Conservation (phyloP, 768 basidiomycete species). For the Dictyophora rubrovolvata region DNA sequence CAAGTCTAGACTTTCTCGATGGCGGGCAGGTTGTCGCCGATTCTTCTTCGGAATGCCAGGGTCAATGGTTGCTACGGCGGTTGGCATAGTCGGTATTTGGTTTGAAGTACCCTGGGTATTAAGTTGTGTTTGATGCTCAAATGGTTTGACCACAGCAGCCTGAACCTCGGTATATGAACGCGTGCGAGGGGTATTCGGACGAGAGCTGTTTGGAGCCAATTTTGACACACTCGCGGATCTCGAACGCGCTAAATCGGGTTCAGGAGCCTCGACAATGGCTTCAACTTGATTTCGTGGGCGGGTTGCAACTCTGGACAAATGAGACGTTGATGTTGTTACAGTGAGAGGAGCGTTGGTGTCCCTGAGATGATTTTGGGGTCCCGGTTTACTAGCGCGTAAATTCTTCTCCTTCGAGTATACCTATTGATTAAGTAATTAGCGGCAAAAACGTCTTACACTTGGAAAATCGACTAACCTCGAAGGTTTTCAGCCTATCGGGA, state of each 20-base stretch:
- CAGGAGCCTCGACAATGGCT: constrained; percentile 42
- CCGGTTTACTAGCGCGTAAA: constrained; percentile 14
- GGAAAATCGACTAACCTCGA: constrained; percentile 59
- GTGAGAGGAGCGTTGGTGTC: constrained; percentile 10
- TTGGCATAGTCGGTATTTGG: neutral
- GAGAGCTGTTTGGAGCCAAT: neutral
- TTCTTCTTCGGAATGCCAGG: constrained; percentile 35
- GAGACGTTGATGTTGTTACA: constrained; percentile 7
- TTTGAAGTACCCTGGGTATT: neutral
- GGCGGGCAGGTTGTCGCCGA: constrained; percentile 37
- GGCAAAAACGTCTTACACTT: constrained; percentile 1
- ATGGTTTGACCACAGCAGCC: neutral
- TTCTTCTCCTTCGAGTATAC: constrained; percentile 68
- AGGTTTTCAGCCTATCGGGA: constrained; percentile 83
- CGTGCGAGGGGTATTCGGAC: constrained; percentile 28
- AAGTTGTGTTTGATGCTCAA: neutral
- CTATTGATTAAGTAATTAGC: constrained; percentile 24
- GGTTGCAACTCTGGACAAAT: constrained; percentile 10
- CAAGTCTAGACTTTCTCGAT: constrained; percentile 61
- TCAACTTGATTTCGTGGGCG: constrained; percentile 26
- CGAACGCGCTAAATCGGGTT: neutral
- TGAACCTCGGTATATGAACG: constrained; percentile 8
- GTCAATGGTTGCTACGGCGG: constrained; percentile 1
- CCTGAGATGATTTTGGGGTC: constrained; percentile 4
- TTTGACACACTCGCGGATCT: constrained; percentile 1